phyloP scores from a whole-genome alignment of 1,284 basidiomycete species.

The Agaricales sp. region DNA sequence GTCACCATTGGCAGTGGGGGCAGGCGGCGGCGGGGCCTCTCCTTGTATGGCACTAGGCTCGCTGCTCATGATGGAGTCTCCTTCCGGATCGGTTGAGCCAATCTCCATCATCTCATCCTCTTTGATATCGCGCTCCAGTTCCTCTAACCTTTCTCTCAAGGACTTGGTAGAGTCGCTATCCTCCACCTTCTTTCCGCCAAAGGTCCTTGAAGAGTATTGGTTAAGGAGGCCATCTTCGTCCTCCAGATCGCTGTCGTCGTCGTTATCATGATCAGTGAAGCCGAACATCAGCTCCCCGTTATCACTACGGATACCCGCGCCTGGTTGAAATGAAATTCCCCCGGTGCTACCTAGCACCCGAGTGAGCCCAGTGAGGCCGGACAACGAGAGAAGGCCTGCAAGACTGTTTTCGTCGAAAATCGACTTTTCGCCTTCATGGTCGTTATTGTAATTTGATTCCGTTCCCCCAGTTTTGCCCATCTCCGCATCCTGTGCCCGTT shows the following conservation, averaged over 20 bases:
- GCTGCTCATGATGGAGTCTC: constrained; percentile 20
- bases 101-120: constrained; percentile 20
- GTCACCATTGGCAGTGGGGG: constrained; percentile 31
- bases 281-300: constrained; percentile 46
- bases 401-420: not conserved
- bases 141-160: constrained; percentile 49
- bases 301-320: constrained; percentile 37
- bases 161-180: constrained; percentile 39
- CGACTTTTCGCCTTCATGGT: constrained; percentile 1
- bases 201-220: constrained; percentile 31
- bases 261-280: constrained; percentile 38
- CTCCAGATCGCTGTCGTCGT: constrained; percentile 45
- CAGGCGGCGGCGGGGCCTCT: constrained; percentile 25
- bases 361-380: constrained; percentile 29
- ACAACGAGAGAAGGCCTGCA: constrained; percentile 15
- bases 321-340: constrained; percentile 49
- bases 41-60: constrained; percentile 21
- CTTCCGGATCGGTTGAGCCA: constrained; percentile 18
- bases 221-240: constrained; percentile 32
- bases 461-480: not conserved
- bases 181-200: constrained; percentile 20
- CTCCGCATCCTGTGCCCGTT: constrained; percentile 32
- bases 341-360: constrained; percentile 37
- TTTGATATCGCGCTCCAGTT: constrained; percentile 40
- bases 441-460: constrained; percentile 12